phyloP scores from a whole-genome alignment of 805 yeast genomes.

The Kluyveromyces siamensis region DNA sequence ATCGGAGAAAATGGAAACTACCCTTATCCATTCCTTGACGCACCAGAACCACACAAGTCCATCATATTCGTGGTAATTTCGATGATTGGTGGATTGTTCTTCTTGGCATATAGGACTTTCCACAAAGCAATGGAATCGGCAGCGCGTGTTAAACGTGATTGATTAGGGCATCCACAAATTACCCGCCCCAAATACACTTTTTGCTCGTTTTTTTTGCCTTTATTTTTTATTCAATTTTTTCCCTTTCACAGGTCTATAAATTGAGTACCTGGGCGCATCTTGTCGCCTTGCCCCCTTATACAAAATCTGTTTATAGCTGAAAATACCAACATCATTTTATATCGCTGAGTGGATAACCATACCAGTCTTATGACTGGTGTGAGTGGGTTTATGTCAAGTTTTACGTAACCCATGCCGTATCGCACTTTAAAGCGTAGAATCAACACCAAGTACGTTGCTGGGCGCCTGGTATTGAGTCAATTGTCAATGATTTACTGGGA shows the following conservation, averaged over 20 bases:
- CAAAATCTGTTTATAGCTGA: slow-evolving; percentile 3
- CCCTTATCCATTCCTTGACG: slow-evolving; percentile 65
- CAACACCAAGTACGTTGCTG: slow-evolving; percentile 30
- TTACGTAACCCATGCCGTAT: slow-evolving; percentile 8
- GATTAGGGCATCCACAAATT: background rate
- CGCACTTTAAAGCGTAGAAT: slow-evolving; percentile 22
- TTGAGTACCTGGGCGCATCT: background rate
- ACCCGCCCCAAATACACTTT: background rate
- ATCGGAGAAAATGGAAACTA: slow-evolving; percentile 43
- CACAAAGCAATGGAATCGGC: slow-evolving; percentile 12
- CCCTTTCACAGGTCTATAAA: background rate
- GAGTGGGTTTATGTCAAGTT: slow-evolving; percentile 10
- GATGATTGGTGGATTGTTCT: slow-evolving; percentile 29
- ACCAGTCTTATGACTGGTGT: slow-evolving; percentile 3
- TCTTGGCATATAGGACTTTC: slow-evolving; percentile 20
- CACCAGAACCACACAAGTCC: slow-evolving; percentile 34
- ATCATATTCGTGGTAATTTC: slow-evolving; percentile 41
- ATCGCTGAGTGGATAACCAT: slow-evolving; percentile 4
- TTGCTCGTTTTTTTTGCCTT: background rate
- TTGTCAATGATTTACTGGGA: slow-evolving; percentile 28
- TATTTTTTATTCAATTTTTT: background rate
- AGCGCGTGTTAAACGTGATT: background rate
- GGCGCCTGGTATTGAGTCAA: slow-evolving; percentile 33
- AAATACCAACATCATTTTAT: slow-evolving; percentile 22
- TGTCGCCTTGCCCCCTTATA: too few relatives aligned